Base-by-base conservation (phyloP, 2,329 filamentous ascomycete species). In the Fusarium graminum region DNA sequence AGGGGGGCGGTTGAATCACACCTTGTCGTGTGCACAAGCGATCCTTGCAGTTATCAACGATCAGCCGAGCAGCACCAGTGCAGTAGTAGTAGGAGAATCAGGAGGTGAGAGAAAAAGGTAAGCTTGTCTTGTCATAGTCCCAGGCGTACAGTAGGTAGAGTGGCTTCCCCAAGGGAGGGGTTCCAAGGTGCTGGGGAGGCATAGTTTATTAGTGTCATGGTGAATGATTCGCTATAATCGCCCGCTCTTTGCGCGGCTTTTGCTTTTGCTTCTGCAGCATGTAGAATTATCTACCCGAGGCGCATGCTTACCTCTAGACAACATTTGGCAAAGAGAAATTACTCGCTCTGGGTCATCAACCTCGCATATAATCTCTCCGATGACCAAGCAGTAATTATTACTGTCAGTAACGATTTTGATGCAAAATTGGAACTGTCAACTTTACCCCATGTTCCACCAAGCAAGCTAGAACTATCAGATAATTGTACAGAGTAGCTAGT, bases 1-100 rank as follows among this genome's bases (percentile, higher is more conserved):
- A 61, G 30, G 40, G 52, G 60, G 44, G 52, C 36, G 47, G 60
- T 59, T 68, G 22, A 52, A 59, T 66, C 65, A 68, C 65, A 47
- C 51, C 61, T 68, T 54, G 65, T 47, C 51, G 45, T 57, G 60
- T 68, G 57, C 65, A 42, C 22, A 46, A 53, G 45, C 46, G 19
- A 68, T 59, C 65, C 65, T 66, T 68, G 61, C 52, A 60, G 43
- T 29, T 41, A 42, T 36, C 47, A 19, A 41, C 59, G 54, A 60
- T 26, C 36, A 60, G 28, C 42, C 54, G 42, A 52, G 42, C 28
- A 34, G 12, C 34, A 40, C 19, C n/a, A 45, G 32, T 19, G 28
- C n/a, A 45, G 32, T 19, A 38, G 49, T 47, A 28, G 28, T 44
- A 36, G 42, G 36, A 32, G 51, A 39, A 8, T 22, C 39, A 28